Conservation (phyloP, 1,284 basidiomycete genomes). For the Calocybe gambosa region DNA sequence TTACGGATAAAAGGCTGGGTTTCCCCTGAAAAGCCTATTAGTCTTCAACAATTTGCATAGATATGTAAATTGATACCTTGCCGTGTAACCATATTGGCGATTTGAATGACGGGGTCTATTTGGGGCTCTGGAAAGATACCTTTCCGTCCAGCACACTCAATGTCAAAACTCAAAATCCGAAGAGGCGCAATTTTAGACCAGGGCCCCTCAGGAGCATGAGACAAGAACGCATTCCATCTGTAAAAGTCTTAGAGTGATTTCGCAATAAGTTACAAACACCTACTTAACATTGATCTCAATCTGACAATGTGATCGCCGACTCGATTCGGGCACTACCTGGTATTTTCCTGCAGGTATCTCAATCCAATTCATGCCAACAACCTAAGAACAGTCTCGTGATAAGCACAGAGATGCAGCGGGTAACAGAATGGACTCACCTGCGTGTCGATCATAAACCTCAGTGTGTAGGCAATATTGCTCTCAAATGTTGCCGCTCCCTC, state of each 20-base stretch:
- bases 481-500: constrained; percentile 70
- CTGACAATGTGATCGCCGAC: constrained; percentile 78
- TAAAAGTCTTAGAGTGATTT: constrained; percentile 5
- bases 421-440: constrained; percentile 42
- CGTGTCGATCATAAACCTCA: constrained; percentile 96
- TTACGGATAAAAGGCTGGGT: constrained; percentile 89
- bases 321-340: constrained; percentile 45
- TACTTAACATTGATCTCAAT: constrained; percentile 77
- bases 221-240: constrained; percentile 80
- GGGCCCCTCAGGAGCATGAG: constrained; percentile 82
- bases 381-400: constrained; percentile 36
- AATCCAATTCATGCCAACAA: constrained; percentile 98
- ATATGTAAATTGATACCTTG: constrained; percentile 61
- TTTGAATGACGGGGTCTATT: constrained; percentile 91
- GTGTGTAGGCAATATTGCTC: constrained; percentile 83
- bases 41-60: background rate
- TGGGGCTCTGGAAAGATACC: constrained; percentile 91
- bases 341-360: constrained; percentile 84
- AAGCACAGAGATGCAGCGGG: background rate
- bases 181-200: constrained; percentile 90
- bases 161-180: constrained; percentile 92
- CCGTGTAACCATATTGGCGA: constrained; percentile 94
- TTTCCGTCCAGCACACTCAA: constrained; percentile 94
- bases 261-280: constrained; percentile 17
- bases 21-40: constrained; percentile 56